Evolutionary conservation across 768 basidiomycete genomes (phyloP), one percentile per base, ranked within the genome.

Genomic region (Russula virescens): DNA sequence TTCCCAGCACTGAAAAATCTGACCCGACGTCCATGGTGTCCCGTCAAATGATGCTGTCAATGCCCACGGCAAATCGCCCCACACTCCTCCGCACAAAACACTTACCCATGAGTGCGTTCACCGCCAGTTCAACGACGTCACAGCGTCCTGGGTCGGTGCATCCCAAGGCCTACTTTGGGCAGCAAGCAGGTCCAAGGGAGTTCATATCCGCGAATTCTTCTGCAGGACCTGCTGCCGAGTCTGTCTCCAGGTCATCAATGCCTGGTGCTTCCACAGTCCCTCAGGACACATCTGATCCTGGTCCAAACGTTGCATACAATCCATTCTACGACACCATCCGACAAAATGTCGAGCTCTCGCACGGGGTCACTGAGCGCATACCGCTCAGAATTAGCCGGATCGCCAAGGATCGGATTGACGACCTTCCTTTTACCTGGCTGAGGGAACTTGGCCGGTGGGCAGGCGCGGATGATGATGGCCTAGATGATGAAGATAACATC

Each of bases 301-400:
- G 45, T 64, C n/a, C 58, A 50, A 61, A 42, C 51, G 69, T 75
- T 40, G 71, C 87, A 5, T 84, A 80, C 67, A 98, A 96, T 72
- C 96, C 96, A 11, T 98, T 98, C 77, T 98, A 92, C 68, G 95
- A 98, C 74, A 88, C 89, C 69, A 90, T 98, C 68, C 86, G 90
- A 43, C 91, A 94, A 74, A 91, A 93, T 68, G 72, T 85, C 2
- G 94, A 97, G 75, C 83, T 97, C 25, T 82, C 86, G 2, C 78
- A 77, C 26, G 79, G 77, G 3, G 71, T 79, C 64, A 89, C 86
- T 0, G 91, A 94, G 68, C 87, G 90, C 38, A 95, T 96, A 42
- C 85, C 91, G 16, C 83, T 97, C 56, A 75, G 75, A 50, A 74
- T 87, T 18, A 78, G 83, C 1, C 69, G 73, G 40, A 68, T 75